A percentile compares a stretch with the other conserved stretches of the same genome.
Evolutionary conservation across 23 red algal species (phyloP).

Genomic region (Chondrus crispus): DNA sequence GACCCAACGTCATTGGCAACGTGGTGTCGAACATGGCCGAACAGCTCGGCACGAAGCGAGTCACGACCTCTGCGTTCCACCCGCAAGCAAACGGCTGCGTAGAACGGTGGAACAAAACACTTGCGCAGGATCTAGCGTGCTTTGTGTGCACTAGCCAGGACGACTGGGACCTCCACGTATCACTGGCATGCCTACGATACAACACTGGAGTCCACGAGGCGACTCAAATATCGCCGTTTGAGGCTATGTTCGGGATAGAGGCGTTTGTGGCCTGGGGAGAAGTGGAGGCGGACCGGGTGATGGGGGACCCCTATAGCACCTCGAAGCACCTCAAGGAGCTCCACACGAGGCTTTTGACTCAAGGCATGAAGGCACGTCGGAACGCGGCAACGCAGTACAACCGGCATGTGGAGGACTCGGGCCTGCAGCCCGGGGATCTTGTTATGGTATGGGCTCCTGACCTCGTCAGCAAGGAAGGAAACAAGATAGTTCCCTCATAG

Average conservation of each 20-base stretch:
- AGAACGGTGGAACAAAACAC: conserved; percentile 15
- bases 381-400: neutral
- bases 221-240: neutral
- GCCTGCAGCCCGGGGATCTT: neutral
- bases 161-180: conserved; percentile 1
- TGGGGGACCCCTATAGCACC: neutral
- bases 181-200: neutral
- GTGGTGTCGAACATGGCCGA: neutral
- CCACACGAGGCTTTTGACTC: neutral
- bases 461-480: neutral
- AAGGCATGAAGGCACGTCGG: neutral
- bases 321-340: neutral
- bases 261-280: neutral
- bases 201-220: neutral
- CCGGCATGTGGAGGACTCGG: neutral
- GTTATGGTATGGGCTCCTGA: neutral
- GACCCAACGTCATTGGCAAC: neutral
- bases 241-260: neutral
- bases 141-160: neutral
- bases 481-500: too few relatives aligned
- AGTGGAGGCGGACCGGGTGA: neutral
- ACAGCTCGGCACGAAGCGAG: neutral
- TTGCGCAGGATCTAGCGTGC: neutral
- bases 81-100: conserved; percentile 3
- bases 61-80: neutral